Base-by-base conservation (phyloP, 75 land plant species). In the Pinus albicaulis region DNA sequence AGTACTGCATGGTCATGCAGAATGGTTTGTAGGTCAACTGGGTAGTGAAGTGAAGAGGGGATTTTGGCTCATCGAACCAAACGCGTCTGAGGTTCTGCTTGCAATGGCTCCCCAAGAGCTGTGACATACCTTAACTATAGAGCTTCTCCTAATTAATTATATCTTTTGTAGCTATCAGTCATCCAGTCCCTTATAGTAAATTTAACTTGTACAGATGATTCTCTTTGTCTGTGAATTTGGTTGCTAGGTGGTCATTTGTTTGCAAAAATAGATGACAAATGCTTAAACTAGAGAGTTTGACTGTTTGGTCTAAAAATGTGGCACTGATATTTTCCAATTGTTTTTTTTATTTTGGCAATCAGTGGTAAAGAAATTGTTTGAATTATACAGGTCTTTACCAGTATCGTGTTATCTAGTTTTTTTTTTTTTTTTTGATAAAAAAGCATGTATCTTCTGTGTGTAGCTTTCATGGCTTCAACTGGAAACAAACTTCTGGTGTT, bases 1-100 rank as follows among this genome's bases (percentile, higher is more conserved):
- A 48, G 41, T 82, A 28, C 66, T 82, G 56, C 82, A 82, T 69
- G 84, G 84, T 31, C 84, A 82, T 68, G 82, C 82, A 56, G 82
- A 82, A 60, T 82, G 84, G 84, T 82, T 80, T 75, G 84, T 82
- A 23, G 84, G 84, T 24, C 84, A 82, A 57, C 77, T 82, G 68
- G 76, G 72, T 53, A 79, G 77, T 80, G 84, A 74, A 55, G 82
- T 82, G 69, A 79, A 74, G 74, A 62, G 84, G 53, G 84, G 84
- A 7, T 70, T 82, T 11, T 82, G 84, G 84, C 57, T 79, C 19
- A 75, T 77, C 53, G 58, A 74, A 64, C 76, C 75, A 73, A 82
- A 82, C 28, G 84, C 81, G 44, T 82, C 84, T 48, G 82, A 80
- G 38, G 68, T 75, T 52, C 74, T 82, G 57, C 73, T 82, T 57